Evolutionary conservation across 345 rosid species (phyloP), one percentile per base, ranked within the genome.

Genomic region (Jatropha curcas): DNA sequence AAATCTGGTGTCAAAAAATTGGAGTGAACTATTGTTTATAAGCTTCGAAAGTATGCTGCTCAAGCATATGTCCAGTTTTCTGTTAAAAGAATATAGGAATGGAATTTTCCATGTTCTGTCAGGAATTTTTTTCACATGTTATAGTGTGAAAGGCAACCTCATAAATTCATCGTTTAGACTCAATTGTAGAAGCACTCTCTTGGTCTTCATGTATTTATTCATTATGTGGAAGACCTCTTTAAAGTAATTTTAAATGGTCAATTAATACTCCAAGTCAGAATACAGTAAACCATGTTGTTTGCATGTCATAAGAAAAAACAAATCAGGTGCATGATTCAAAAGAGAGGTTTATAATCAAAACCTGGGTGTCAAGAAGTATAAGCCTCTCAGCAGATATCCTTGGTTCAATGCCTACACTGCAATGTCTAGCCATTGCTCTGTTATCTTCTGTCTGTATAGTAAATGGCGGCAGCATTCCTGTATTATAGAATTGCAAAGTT

Each of bases 391-490:
- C 79, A 39, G 97, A 88, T 82, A 90, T 82, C 76, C 97, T 86
- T 11, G 95, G 93, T 74, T 92, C 97, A 70, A 90, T 90, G 66
- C 95, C 95, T 1, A 79, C 62, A 27, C 89, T 89, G 71, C 89
- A 89, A 74, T 92, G 97, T 82, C 82, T 90, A 34, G 90, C 90
- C 82, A 77, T 78, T 55, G 88, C 86, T 80, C 82, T 84, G 25
- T 82, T 85, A 45, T 89, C 97, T 72, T 92, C 95, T 2, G 93
- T 81, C 48, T 87, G 93, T 39, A 82, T 41, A 2, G 82, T 58
- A 72, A 92, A 89, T 48, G 93, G 95, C n/a, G 91, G 93, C 13
- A 87, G 81, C 97, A 87, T 90, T 55, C 93, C 97, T 89, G 82
- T 34, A 79, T 71, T 66, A 76, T 4, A 60, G 50, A 35, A 41